phyloP scores from a whole-genome alignment of 1,139 yeast species.

The Maudiozyma humilis region DNA sequence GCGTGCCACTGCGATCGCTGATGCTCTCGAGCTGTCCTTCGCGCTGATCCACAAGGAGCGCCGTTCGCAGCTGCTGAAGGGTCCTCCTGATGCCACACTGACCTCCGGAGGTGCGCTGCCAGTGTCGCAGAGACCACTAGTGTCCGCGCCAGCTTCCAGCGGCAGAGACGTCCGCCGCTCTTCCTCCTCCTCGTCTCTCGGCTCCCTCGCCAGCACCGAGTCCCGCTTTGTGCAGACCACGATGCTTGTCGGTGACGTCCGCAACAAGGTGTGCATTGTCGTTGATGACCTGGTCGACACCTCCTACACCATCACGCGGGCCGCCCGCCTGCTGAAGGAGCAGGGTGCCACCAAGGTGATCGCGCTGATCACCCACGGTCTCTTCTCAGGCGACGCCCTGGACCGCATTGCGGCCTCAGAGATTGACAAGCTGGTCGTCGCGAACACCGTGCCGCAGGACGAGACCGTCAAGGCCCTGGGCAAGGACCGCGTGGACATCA shows the following conservation, averaged over 20 bases:
- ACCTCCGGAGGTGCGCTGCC: slow-evolving; percentile 29
- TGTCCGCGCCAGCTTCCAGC: not conserved
- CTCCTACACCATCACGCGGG: slow-evolving; percentile 82
- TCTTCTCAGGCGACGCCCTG: slow-evolving; percentile 87
- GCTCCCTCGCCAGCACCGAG: slow-evolving; percentile 8
- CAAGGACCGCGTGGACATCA: slow-evolving; percentile 59
- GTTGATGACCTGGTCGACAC: slow-evolving; percentile 94
- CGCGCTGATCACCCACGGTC: slow-evolving; percentile 87
- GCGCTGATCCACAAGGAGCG: slow-evolving; percentile 95
- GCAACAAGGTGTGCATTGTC: slow-evolving; percentile 72
- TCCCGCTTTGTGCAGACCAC: slow-evolving; percentile 37
- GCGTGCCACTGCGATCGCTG: slow-evolving; percentile 91
- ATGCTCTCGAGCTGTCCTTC: slow-evolving; percentile 77
- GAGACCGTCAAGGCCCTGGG: slow-evolving; percentile 41
- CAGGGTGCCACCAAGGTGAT: slow-evolving; percentile 85
- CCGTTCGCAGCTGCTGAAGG: slow-evolving; percentile 41
- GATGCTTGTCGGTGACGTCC: slow-evolving; percentile 90
- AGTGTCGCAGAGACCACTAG: slow-evolving; percentile 1
- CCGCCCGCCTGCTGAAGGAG: slow-evolving; percentile 82
- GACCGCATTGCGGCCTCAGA: slow-evolving; percentile 58
- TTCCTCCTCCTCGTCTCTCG: not conserved
- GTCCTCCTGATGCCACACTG: slow-evolving; percentile 29
- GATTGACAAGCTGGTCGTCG: slow-evolving; percentile 78
- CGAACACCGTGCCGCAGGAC: slow-evolving; percentile 88
- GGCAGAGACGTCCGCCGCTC: not conserved